phyloP scores from a whole-genome alignment of 805 yeast species.

The Suhomyces faveliae region DNA sequence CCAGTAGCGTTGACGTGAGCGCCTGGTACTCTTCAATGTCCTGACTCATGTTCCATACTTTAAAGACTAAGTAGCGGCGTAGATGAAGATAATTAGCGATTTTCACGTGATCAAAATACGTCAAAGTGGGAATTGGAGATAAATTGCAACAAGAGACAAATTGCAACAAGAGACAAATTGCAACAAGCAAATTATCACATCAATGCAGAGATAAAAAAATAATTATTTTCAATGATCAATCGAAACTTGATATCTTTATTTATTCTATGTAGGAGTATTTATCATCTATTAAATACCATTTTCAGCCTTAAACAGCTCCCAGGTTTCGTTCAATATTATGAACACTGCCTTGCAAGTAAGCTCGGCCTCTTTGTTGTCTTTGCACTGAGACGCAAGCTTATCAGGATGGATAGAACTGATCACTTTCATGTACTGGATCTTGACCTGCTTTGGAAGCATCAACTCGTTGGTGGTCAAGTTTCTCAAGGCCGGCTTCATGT shows the following conservation, averaged over 20 bases:
- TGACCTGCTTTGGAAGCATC: slow-evolving; percentile 87
- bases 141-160: no score
- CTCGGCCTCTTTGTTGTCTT: slow-evolving; percentile 60
- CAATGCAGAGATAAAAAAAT: no score
- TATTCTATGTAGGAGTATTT: no score
- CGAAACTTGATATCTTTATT: no score
- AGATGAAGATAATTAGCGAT: neutral
- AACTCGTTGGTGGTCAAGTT: slow-evolving; percentile 58
- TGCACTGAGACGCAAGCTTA: slow-evolving; percentile 47
- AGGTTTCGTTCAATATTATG: slow-evolving; percentile 77
- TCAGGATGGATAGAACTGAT: slow-evolving; percentile 82
- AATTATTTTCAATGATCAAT: no score
- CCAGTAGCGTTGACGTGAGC: slow-evolving; percentile 35
- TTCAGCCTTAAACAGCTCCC: slow-evolving; percentile 37
- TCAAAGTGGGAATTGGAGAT: no score
- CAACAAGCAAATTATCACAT: no score
- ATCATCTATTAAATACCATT: slow-evolving; percentile 9
- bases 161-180: no score
- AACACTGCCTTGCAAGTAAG: slow-evolving; percentile 88
- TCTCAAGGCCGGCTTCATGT: slow-evolving; percentile 13
- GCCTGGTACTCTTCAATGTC: slow-evolving; percentile 36
- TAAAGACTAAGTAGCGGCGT: no score
- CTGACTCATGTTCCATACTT: slow-evolving; percentile 11
- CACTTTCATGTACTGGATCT: slow-evolving; percentile 78
- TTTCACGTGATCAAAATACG: neutral